phyloP scores from a whole-genome alignment of 192 early-diverging fungal genomes.

The Linnemannia exigua region DNA sequence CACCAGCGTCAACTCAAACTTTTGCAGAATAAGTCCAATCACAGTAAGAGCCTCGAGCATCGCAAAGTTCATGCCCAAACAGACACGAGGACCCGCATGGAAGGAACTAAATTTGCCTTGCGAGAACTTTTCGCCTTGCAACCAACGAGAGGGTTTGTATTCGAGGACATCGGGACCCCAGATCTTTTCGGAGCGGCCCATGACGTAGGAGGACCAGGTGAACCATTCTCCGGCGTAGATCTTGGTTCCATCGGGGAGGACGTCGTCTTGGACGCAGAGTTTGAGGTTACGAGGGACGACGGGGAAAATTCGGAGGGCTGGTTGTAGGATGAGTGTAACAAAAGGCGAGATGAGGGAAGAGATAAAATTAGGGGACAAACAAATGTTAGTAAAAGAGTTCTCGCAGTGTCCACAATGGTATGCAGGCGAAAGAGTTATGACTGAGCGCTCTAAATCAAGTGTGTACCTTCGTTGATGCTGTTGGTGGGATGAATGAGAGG shows the following conservation, averaged over 20 bases:
- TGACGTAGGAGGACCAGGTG: slow-evolving; percentile 62
- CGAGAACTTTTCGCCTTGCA: slow-evolving; percentile 39
- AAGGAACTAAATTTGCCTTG: slow-evolving; percentile 53
- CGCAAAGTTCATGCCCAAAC: slow-evolving; percentile 55
- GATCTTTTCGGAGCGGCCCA: slow-evolving; percentile 65
- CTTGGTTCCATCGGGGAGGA: slow-evolving; percentile 73
- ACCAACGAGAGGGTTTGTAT: slow-evolving; percentile 75
- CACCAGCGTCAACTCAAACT: slow-evolving; percentile 47
- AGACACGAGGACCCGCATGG: slow-evolving; percentile 51
- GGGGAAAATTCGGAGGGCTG: slow-evolving; percentile 32
- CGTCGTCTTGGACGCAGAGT: slow-evolving; percentile 64
- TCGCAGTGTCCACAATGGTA: no score
- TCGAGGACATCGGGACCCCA: slow-evolving; percentile 73
- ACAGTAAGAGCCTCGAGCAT: slow-evolving; percentile 49
- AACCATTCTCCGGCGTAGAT: slow-evolving; percentile 66
- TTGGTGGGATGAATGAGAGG: no score
- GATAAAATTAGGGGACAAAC: not conserved
- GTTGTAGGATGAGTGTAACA: not conserved
- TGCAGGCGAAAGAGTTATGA: no score
- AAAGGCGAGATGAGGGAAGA: not conserved
- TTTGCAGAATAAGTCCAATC: slow-evolving; percentile 27
- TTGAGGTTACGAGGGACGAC: slow-evolving; percentile 60
- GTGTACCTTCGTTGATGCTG: no score
- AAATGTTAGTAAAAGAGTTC: not conserved
- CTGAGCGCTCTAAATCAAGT: no score